Base-by-base conservation (phyloP, 495 filamentous ascomycete genomes). In the Xylaria scruposa region DNA sequence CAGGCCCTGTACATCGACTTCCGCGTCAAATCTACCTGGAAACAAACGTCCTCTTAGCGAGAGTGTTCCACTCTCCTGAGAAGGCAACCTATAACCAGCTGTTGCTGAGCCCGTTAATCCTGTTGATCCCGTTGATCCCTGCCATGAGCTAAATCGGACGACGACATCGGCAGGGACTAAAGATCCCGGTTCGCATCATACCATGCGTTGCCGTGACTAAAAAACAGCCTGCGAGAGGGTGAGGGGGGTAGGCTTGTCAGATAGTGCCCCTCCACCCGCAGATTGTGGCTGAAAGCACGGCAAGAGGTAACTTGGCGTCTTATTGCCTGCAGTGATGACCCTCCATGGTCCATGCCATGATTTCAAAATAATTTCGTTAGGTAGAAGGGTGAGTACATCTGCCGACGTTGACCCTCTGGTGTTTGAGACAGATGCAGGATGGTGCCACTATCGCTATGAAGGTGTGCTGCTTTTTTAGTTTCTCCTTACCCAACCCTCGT, bases 231-330 rank as follows among this genome's bases (percentile, higher is more conserved):
- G 58, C 44, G 4, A 58, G 26, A 51, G 56, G 56, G 42, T 51
- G 38, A 40, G 33, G 56, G 56, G 54, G 26, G 56, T 38, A 31
- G 26, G 49, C 49, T 66, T 49, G 70, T 60, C 64, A 71, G 62
- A 47, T 53, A 71, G 58, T 21, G 58, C 19, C 60, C 38, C 24
- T 58, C 63, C 46, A 66, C 61, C 49, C 61, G 51, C 62, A 71
- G 61, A 60, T 71, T 65, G 62, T 71, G 70, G 70, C 70, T 71
- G 70, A 71, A 67, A 67, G 24, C 36, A 36, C 36, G 58, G 60
- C 60, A 66, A 56, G 60, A 61, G n/a, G 2, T 71, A 54, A 31
- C 69, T 54, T 64, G 38, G 61, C 62, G 38, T 71, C 60, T 40
- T 33, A 51, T 71, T 67, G 60, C 70, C 42, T 67, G 61, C 53